Evolutionary conservation across 352 stramenopile species (phyloP).

Genomic region (Phytophthora idaei): DNA sequence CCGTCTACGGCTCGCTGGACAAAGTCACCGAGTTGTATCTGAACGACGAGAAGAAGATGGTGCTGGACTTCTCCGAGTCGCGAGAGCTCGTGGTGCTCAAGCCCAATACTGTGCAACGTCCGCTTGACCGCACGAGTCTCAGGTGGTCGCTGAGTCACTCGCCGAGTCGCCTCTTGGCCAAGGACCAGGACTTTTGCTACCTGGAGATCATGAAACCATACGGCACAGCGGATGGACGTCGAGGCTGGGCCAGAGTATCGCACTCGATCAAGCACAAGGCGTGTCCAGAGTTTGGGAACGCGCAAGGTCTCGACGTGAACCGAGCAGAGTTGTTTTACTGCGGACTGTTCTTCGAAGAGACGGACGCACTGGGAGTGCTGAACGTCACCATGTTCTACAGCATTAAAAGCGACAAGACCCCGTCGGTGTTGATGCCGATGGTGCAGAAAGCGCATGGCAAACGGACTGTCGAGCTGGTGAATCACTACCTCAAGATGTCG

Average conservation of each 20-base stretch:
- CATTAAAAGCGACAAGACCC: constrained; percentile 47
- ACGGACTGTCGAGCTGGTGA: constrained; percentile 64
- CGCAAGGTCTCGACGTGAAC: constrained; percentile 43
- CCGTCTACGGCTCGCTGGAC: constrained; percentile 67
- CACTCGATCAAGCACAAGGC: constrained; percentile 74
- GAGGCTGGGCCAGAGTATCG: constrained; percentile 70
- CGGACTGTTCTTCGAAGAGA: constrained; percentile 76
- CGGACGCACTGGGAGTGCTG: constrained; percentile 48
- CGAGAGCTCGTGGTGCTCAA: constrained; percentile 59
- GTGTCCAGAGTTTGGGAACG: constrained; percentile 55
- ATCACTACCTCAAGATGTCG: constrained; percentile 74
- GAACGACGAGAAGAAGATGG: constrained; percentile 66
- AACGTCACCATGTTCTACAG: constrained; percentile 72
- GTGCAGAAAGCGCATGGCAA: constrained; percentile 65
- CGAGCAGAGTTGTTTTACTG: constrained; percentile 66
- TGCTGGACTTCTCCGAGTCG: constrained; percentile 78
- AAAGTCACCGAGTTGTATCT: constrained; percentile 72
- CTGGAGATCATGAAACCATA: constrained; percentile 78
- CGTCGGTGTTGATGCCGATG: constrained; percentile 49
- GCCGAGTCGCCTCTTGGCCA: constrained; percentile 56
- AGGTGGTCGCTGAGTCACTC: constrained; percentile 76
- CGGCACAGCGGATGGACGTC: constrained; percentile 51
- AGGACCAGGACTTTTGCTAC: constrained; percentile 79
- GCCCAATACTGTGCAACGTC: constrained; percentile 32
- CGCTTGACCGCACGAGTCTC: constrained; percentile 64